Base-by-base conservation (phyloP, 306 rosid genomes). In the Medicago ruthenica region DNA sequence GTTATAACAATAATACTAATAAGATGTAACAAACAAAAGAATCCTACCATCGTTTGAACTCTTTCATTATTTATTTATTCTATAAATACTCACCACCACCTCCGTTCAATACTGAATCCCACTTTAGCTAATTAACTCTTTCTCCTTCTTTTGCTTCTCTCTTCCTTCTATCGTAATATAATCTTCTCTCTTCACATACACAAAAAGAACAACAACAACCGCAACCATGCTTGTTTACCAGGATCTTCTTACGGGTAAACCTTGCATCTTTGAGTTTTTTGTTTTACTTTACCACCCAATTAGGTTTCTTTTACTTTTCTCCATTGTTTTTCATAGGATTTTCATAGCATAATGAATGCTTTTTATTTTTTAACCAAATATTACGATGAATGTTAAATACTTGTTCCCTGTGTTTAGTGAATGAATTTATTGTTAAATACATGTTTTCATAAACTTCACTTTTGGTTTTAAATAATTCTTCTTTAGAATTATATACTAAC, bases 181-280 rank as follows among this genome's bases (percentile, higher is more conserved):
- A 27, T 34, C 1, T 34, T 34, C 37, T 15, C 66, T 54, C 6
- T 54, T 59, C 50, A 13, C 21, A 41, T 41, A 51, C 50, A 13
- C 21, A 41, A 59, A 0, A 83, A 62, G 7, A 65, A 34, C 10
- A 70, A 41, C 40, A 55, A 16, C 37, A 27, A 55, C 57, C 27
- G 41, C 39, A 74, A 57, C 55, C 85, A 88, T 90, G 91, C 81
- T 90, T 16, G 91, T 90, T 18, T 85, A 88, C 50, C 91, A 85
- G 79, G 96, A 90, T 77, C 74, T 83, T 11, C 92, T 90, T 67
- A 71, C 89, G 20, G 92, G 92, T 86, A 64, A 69, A 59, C 0
- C 39, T 61, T 39, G 47, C 31, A 24, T 42, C 59, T 44, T 27
- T 34, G 37, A 34, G 4, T 42, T 34, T 14, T 31, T 31, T 34